Conservation (phyloP, 2,329 filamentous ascomycete genomes). For the Magnaporthiopsis incrustans region DNA sequence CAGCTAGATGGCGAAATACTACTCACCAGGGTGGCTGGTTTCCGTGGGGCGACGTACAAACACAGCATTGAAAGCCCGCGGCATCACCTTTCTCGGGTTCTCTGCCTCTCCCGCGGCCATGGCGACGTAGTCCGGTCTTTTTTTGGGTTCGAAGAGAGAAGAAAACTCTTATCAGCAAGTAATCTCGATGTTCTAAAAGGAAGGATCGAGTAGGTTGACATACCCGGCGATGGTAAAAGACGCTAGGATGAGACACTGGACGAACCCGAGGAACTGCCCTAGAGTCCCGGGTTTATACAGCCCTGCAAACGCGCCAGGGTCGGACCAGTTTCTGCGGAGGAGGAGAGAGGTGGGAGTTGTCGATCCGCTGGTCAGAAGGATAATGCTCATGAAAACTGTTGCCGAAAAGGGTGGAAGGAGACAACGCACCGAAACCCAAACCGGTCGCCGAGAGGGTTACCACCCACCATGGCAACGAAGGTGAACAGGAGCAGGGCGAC, state of each 20-base stretch:
- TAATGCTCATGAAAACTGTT: background rate
- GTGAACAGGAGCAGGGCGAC: slow-evolving; percentile 67
- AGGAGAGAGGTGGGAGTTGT: background rate
- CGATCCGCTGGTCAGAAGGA: background rate
- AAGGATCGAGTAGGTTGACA: too few relatives aligned
- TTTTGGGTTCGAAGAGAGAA: too few relatives aligned
- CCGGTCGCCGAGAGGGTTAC: slow-evolving; percentile 63
- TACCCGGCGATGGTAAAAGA: slow-evolving; percentile 55
- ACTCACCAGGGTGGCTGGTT: background rate
- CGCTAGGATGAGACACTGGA: slow-evolving; percentile 65
- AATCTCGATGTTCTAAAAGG: too few relatives aligned
- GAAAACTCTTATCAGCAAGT: background rate
- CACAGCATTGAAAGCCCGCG: slow-evolving; percentile 62
- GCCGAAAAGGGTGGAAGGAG: slow-evolving; percentile 3
- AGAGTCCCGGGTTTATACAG: slow-evolving; percentile 56
- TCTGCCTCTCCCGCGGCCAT: slow-evolving; percentile 51
- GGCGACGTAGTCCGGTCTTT: slow-evolving; percentile 54
- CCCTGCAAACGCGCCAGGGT: slow-evolving; percentile 63
- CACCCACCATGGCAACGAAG: slow-evolving; percentile 76
- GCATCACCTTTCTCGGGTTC: slow-evolving; percentile 57
- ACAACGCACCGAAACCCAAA: slow-evolving; percentile 58
- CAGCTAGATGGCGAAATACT: background rate
- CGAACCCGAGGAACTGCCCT: slow-evolving; percentile 68
- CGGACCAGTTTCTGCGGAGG: slow-evolving; percentile 40
- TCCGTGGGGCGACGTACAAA: slow-evolving; percentile 31